Evolutionary conservation across 768 basidiomycete genomes (phyloP).

Genomic region (Podaxis sp.): DNA sequence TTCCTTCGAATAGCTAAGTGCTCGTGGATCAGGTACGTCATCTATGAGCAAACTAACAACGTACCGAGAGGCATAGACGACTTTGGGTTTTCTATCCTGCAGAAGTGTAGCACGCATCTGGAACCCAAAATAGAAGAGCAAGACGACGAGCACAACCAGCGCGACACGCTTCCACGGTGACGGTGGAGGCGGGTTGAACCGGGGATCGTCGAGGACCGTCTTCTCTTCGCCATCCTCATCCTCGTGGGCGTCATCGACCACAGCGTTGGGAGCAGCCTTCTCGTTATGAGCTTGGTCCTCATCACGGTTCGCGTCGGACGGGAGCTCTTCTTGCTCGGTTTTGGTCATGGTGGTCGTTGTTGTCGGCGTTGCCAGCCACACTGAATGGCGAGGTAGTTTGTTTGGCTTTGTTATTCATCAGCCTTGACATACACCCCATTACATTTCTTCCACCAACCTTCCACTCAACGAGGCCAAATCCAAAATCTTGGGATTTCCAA

Average conservation of each 20-base stretch:
- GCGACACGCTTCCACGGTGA: slow-evolving; percentile 16
- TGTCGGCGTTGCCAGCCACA: not conserved
- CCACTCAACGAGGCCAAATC: too few relatives aligned
- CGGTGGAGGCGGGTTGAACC: slow-evolving; percentile 10
- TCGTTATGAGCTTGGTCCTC: not conserved
- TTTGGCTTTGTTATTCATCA: not conserved
- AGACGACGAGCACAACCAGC: slow-evolving; percentile 3
- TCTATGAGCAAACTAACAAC: not conserved
- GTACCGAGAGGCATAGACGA: slow-evolving; percentile 23
- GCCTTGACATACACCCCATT: not conserved
- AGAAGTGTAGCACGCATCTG: not conserved
- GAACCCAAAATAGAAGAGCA: slow-evolving; percentile 15
- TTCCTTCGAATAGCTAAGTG: slow-evolving; percentile 22
- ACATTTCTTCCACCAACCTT: too few relatives aligned
- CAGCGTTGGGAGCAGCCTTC: not conserved
- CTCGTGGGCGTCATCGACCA: not conserved
- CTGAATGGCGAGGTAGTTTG: not conserved
- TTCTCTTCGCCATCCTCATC: not conserved
- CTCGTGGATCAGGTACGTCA: not conserved
- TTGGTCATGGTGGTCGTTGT: slow-evolving; percentile 3
- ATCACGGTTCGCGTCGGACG: not conserved
- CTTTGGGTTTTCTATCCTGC: slow-evolving; percentile 8
- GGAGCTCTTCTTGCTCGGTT: not conserved
- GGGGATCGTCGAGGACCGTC: not conserved
- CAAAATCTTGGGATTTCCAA: too few relatives aligned